Evolutionary conservation across 805 yeast species (phyloP).

Genomic region (Yarrowia yakushimensis): DNA sequence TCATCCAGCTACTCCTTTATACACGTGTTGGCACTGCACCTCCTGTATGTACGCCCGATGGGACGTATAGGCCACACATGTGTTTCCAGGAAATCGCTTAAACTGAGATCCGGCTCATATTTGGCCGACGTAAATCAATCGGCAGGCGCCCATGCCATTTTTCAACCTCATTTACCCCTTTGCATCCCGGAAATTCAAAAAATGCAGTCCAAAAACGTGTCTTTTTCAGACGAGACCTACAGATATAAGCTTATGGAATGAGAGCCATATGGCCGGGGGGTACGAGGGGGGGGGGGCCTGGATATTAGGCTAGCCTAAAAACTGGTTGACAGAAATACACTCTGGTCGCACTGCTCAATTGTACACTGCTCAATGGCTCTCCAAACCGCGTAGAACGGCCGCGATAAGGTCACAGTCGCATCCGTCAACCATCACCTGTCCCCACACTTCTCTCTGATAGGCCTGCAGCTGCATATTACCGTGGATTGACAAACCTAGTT

Average conservation of each 20-base stretch:
- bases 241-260: slow-evolving; percentile 6
- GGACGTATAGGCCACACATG: not conserved
- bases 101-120: not conserved
- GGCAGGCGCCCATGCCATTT: not conserved
- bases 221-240: not conserved
- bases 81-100: not conserved
- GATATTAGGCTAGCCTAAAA: too few species aligned
- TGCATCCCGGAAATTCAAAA: not conserved
- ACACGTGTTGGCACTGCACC: not conserved
- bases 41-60: not conserved
- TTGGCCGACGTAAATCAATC: not conserved
- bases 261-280: not conserved
- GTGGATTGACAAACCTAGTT: not conserved
- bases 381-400: not conserved
- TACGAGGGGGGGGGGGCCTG: not conserved
- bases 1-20: not conserved
- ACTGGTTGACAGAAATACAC: not conserved
- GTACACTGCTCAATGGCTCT: not conserved
- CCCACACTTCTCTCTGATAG: slow-evolving; percentile 3
- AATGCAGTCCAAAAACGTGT: slow-evolving; percentile 3
- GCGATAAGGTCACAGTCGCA: not conserved
- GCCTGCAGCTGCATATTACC: not conserved
- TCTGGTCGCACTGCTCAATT: too few species aligned
- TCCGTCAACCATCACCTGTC: not conserved
- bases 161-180: not conserved